Evolutionary conservation across 2,329 filamentous ascomycete species (phyloP).

Genomic region (Thielaviopsis populi): DNA sequence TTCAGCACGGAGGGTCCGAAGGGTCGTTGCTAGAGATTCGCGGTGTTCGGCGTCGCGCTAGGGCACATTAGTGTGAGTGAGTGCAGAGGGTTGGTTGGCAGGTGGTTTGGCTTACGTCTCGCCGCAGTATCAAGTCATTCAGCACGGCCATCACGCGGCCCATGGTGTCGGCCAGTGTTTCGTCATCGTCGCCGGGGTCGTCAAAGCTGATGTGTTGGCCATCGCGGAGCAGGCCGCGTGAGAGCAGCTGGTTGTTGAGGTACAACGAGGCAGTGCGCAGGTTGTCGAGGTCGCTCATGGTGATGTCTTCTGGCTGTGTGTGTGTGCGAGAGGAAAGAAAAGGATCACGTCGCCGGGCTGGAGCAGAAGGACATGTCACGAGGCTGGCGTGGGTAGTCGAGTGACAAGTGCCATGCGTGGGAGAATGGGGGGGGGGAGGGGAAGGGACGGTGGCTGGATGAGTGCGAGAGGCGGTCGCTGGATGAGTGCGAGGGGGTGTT

Average conservation of each 20-base stretch:
- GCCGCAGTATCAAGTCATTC: slow-evolving; percentile 78
- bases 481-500: background rate
- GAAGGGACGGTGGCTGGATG: no score
- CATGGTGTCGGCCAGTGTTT: slow-evolving; percentile 48
- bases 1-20: slow-evolving; percentile 62
- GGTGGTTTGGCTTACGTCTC: slow-evolving; percentile 51
- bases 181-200: slow-evolving; percentile 47
- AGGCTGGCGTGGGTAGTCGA: background rate
- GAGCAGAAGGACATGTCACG: background rate
- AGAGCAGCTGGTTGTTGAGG: slow-evolving; percentile 57
- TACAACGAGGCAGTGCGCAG: slow-evolving; percentile 53
- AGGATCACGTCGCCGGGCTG: background rate
- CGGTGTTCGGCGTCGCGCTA: slow-evolving; percentile 82
- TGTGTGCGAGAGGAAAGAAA: background rate
- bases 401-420: background rate
- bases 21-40: slow-evolving; percentile 63
- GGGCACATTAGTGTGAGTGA: slow-evolving; percentile 3
- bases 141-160: slow-evolving; percentile 80
- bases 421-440: no score
- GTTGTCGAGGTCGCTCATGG: slow-evolving; percentile 45
- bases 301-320: background rate
- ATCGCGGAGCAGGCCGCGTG: slow-evolving; percentile 49
- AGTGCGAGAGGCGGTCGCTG: background rate
- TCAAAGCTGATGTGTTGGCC: slow-evolving; percentile 72
- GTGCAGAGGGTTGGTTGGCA: background rate